phyloP scores from a whole-genome alignment of 192 early-diverging fungal genomes.

The Backusella tuberculispora region DNA sequence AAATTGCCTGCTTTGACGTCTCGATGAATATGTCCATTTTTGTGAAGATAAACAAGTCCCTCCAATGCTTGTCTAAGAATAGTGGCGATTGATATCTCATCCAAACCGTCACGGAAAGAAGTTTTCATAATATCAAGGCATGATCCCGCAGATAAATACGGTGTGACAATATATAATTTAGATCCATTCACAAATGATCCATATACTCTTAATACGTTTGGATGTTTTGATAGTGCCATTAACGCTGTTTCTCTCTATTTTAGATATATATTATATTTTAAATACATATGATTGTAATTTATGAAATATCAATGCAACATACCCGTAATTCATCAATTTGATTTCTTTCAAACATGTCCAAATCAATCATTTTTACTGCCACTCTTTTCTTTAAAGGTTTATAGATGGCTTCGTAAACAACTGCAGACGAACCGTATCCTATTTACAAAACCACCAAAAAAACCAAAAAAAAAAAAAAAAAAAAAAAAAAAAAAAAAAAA shows the following conservation, averaged over 20 bases:
- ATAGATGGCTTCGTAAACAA: slow-evolving; percentile 81
- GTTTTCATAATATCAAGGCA: slow-evolving; percentile 90
- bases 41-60: slow-evolving; percentile 67
- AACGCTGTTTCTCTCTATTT: slow-evolving; percentile 78
- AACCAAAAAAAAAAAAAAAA: not conserved
- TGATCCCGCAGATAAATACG: slow-evolving; percentile 76
- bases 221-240: slow-evolving; percentile 85
- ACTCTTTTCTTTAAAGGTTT: slow-evolving; percentile 70
- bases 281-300: not conserved
- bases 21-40: slow-evolving; percentile 68
- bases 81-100: slow-evolving; percentile 76
- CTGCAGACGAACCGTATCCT: slow-evolving; percentile 87
- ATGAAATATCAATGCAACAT: slow-evolving; percentile 8
- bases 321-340: slow-evolving; percentile 91
- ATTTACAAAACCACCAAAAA: not conserved
- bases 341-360: slow-evolving; percentile 91
- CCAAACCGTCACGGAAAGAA: slow-evolving; percentile 77
- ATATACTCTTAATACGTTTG: slow-evolving; percentile 80
- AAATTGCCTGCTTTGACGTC: slow-evolving; percentile 76
- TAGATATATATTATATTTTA: not conserved
- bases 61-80: slow-evolving; percentile 78
- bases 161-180: slow-evolving; percentile 84
- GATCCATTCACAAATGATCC: slow-evolving; percentile 82
- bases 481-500: no score
- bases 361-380: slow-evolving; percentile 85